These are phyloP conservation scores for Lumnitzera littorea DNA, from an alignment of 345 rosid species.

Conservation along the genomic window DNA sequence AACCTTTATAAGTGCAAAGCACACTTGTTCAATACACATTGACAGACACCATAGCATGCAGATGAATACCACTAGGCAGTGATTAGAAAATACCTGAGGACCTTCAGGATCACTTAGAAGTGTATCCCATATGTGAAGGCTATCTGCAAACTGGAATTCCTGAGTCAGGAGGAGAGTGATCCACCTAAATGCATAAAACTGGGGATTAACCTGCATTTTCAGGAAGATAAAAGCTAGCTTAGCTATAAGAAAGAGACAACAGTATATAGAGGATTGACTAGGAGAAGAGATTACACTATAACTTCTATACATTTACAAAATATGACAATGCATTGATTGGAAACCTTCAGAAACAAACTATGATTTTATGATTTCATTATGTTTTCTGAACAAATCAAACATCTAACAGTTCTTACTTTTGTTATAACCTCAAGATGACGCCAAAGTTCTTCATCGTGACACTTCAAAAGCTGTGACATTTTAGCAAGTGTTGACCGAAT, in stretches of 20 bases:
- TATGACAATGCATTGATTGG: too few species aligned
- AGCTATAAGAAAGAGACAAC: not conserved
- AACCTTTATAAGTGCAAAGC: too few species aligned
- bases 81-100: conserved; percentile 53
- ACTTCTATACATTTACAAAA: too few species aligned
- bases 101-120: conserved; percentile 94
- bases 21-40: too few species aligned
- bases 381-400: not conserved
- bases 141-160: conserved; percentile 84
- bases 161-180: conserved; percentile 95
- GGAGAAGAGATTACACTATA: too few species aligned
- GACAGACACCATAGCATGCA: not conserved
- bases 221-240: not conserved
- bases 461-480: conserved; percentile 73
- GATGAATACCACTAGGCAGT: not conserved
- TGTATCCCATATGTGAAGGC: conserved; percentile 93
- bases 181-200: conserved; percentile 98
- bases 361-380: too few species aligned
- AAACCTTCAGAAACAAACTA: not conserved
- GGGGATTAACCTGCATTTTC: conserved; percentile 82
- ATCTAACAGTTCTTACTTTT: conserved; percentile 42
- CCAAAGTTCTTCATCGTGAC: conserved; percentile 98
- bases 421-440: conserved; percentile 96
- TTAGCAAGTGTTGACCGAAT: conserved; percentile 80
- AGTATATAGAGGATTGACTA: too few species aligned